Evolutionary conservation across 176 grass and related monocot species (phyloP), one percentile per base, ranked within the genome.

Genomic region (Secale cereale): DNA sequence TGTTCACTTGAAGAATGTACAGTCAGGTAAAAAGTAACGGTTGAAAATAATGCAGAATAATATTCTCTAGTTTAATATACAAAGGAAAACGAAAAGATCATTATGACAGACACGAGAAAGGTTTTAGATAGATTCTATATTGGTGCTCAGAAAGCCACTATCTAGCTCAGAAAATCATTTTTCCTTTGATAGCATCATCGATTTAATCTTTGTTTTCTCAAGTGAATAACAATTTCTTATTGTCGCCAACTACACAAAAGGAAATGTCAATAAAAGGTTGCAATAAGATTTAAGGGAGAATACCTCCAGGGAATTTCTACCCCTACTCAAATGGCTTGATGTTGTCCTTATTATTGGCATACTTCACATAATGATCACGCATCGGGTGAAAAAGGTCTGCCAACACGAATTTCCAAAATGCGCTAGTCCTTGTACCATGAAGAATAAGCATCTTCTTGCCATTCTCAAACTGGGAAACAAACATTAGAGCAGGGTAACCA

Each of bases 251-350:
- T 20, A 80, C 46, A 72, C 10, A 13, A 65, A 30, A n/a, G 8
- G 8, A 77, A 66, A 40, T 32, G 60, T 13, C 59, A 57, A 62
- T 33, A 7, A 7, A 35, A 7, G 33, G 33, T 7, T 35, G 7
- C 6, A 35, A 7, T 35, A 35, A 35, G 33, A 35, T 35, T 35
- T 35, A 35, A 35, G 33, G 33, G 33, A 35, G 33, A 35, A 35
- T 6, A 95, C 95, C 83, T 95, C 93, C 25, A 98, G 75, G 80
- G 95, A 59, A 85, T 87, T 87, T 68, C 93, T 91, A 1, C 91
- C 92, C 2, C 89, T 93, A 91, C 78, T 95, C 95, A 64, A 98
- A 98, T 36, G 93, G 93, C 84, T 85, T 91, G 61, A 93, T 90
- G n/a, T 80, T 98, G 35, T 85, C 87, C 30, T 95, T 98, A 85